These are phyloP conservation scores for Urtica urens DNA, from an alignment of 306 rosid species.

Conservation along the genomic window DNA sequence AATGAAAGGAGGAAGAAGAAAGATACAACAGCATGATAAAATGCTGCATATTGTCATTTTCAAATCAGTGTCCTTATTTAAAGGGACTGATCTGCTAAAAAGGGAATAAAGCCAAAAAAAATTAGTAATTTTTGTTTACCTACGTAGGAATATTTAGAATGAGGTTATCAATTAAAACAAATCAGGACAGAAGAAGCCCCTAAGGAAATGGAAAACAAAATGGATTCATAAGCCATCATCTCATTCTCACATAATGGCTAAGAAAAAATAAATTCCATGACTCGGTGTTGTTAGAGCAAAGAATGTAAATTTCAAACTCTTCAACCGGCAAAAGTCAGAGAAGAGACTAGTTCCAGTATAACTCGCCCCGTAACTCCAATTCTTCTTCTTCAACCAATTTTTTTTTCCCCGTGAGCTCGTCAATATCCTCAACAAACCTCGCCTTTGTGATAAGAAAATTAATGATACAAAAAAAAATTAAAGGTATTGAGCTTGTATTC, in stretches of 20 bases:
- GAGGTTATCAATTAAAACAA: conserved; percentile 17
- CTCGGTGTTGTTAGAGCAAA: conserved; percentile 13
- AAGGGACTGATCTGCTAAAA: conserved; percentile 2
- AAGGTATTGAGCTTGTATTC: conserved; percentile 74
- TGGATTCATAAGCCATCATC: conserved; percentile 15
- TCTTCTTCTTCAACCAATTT: conserved; percentile 5
- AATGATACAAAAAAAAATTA: conserved; percentile 30
- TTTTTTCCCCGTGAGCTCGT: conserved; percentile 1
- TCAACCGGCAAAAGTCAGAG: conserved; percentile 10
- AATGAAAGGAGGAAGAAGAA: too few relatives aligned
- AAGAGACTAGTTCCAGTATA: conserved; percentile 21
- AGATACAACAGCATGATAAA: too few relatives aligned
- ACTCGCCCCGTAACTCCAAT: conserved; percentile 12
- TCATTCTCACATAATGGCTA: background rate
- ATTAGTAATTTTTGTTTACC: conserved; percentile 13
- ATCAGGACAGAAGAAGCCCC: conserved; percentile 15
- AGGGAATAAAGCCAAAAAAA: conserved; percentile 4
- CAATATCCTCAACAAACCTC: conserved; percentile 15
- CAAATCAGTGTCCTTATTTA: conserved; percentile 2
- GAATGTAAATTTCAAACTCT: conserved; percentile 12
- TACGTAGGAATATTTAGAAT: conserved; percentile 9
- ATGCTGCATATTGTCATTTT: too few relatives aligned
- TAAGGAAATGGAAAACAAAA: too few relatives aligned
- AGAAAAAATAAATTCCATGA: conserved; percentile 1
- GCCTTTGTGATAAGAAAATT: conserved; percentile 3